A percentile compares a stretch with the other conserved stretches of the same genome.
These are phyloP conservation scores for Dissophora globulifera DNA, from an alignment of 192 early-diverging fungal species.

Conservation along the genomic window DNA sequence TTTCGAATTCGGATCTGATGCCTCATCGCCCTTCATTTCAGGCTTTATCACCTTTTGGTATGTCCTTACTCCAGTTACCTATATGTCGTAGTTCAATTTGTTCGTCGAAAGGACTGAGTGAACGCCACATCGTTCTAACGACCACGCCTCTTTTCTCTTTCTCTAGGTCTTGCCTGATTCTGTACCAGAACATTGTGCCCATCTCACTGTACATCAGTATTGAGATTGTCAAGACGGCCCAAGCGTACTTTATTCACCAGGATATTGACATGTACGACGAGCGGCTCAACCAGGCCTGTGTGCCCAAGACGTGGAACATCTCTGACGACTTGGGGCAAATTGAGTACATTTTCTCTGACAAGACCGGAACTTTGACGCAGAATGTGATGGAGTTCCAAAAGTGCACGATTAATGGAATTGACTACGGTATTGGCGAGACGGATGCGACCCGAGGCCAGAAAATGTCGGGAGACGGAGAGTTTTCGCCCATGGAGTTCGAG, in stretches of 20 bases:
- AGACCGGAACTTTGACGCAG: slow-evolving; percentile 96
- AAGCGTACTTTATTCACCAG: slow-evolving; percentile 91
- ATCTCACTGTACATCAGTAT: slow-evolving; percentile 95
- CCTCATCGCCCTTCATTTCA: slow-evolving; percentile 61
- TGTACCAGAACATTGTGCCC: slow-evolving; percentile 96
- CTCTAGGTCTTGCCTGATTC: slow-evolving; percentile 81
- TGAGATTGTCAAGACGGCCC: slow-evolving; percentile 90
- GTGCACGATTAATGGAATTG: slow-evolving; percentile 86
- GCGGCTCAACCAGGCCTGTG: slow-evolving; percentile 78
- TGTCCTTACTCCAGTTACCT: background rate
- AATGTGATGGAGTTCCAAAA: slow-evolving; percentile 97
- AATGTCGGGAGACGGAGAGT: slow-evolving; percentile 46
- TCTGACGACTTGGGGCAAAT: slow-evolving; percentile 95
- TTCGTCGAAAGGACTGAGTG: too few species aligned
- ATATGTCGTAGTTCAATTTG: too few species aligned
- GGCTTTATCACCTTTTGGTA: slow-evolving; percentile 82
- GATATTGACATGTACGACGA: slow-evolving; percentile 94
- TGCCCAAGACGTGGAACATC: slow-evolving; percentile 89
- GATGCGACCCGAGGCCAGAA: slow-evolving; percentile 61
- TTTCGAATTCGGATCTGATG: slow-evolving; percentile 64
- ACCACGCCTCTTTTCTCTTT: background rate
- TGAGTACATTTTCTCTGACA: slow-evolving; percentile 97
- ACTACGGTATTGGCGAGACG: slow-evolving; percentile 79
- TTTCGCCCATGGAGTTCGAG: slow-evolving; percentile 34
- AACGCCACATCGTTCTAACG: background rate